A percentile compares a stretch with the other conserved stretches of the same genome.
Conservation (phyloP, 768 basidiomycete species). For the Neoboletus subvelutipes region DNA sequence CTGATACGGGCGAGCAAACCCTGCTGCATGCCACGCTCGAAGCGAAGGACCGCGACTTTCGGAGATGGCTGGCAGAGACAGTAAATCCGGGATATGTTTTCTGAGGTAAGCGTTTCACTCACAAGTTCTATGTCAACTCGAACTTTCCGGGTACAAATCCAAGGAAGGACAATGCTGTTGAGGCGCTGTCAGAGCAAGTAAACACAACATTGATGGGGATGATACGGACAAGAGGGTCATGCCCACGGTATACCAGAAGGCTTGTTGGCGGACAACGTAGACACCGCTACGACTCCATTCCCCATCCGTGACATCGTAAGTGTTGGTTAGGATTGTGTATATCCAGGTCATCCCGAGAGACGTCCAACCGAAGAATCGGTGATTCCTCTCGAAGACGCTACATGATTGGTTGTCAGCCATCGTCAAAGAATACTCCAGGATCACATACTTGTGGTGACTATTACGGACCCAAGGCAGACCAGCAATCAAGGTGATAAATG, state of each 20-base stretch:
- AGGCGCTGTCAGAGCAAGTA: background rate
- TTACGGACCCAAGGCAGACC: conserved; percentile 82
- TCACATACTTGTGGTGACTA: conserved; percentile 71
- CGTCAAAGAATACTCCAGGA: background rate
- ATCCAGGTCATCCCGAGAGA: conserved; percentile 58
- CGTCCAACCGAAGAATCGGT: conserved; percentile 77
- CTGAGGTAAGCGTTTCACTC: conserved; percentile 25
- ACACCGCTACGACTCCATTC: conserved; percentile 57
- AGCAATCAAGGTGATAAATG: conserved; percentile 59
- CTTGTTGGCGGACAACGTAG: conserved; percentile 62
- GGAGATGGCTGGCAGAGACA: conserved; percentile 57
- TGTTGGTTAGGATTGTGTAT: conserved; percentile 66
- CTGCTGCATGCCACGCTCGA: conserved; percentile 83
- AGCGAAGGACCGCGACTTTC: conserved; percentile 77
- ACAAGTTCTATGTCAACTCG: conserved; percentile 74
- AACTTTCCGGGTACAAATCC: conserved; percentile 74
- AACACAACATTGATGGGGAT: background rate
- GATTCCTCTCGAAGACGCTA: conserved; percentile 78
- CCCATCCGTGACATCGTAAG: conserved; percentile 53
- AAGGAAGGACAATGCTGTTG: conserved; percentile 65
- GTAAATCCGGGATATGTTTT: conserved; percentile 1
- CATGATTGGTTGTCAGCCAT: background rate
- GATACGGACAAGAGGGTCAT: conserved; percentile 69
- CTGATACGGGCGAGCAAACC: conserved; percentile 74
- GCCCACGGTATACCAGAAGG: conserved; percentile 73